These are phyloP conservation scores for Trematosphaeria pertusa DNA, from an alignment of 2,329 filamentous ascomycete species.

Conservation along the genomic window DNA sequence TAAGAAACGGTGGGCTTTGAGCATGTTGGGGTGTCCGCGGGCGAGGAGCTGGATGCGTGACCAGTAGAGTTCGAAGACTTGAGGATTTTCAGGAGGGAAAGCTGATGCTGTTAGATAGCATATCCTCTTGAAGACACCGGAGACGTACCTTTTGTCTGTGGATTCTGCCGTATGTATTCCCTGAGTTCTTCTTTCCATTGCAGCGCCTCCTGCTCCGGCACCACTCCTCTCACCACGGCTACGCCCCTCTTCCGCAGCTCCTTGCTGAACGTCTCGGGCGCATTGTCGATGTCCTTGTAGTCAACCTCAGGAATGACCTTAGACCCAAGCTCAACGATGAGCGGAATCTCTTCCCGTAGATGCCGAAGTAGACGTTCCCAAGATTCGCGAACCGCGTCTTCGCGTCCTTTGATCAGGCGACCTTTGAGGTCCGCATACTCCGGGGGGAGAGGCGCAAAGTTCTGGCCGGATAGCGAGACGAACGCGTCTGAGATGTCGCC, in stretches of 20 bases:
- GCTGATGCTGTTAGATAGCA: slow-evolving; percentile 37
- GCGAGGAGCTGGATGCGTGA: slow-evolving; percentile 55
- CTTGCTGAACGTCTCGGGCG: slow-evolving; percentile 62
- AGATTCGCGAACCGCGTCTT: slow-evolving; percentile 55
- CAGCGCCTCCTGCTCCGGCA: slow-evolving; percentile 53
- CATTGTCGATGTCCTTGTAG: slow-evolving; percentile 55
- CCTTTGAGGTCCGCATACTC: slow-evolving; percentile 56
- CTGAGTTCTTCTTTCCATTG: slow-evolving; percentile 53
- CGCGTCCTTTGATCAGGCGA: slow-evolving; percentile 54
- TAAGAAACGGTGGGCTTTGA: slow-evolving; percentile 55
- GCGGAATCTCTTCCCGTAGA: slow-evolving; percentile 53
- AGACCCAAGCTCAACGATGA: slow-evolving; percentile 52
- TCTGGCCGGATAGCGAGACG: slow-evolving; percentile 55
- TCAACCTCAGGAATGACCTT: slow-evolving; percentile 56
- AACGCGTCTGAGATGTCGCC: slow-evolving; percentile 61
- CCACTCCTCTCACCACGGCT: slow-evolving; percentile 55
- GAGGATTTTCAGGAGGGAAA: slow-evolving; percentile 56
- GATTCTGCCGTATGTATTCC: slow-evolving; percentile 56
- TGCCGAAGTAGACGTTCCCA: slow-evolving; percentile 55
- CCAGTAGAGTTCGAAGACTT: slow-evolving; percentile 62
- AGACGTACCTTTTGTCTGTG: slow-evolving; percentile 49
- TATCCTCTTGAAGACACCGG: neutral
- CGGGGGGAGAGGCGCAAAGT: slow-evolving; percentile 53
- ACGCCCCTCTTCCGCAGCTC: slow-evolving; percentile 65
- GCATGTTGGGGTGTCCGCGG: slow-evolving; percentile 55